A percentile compares a stretch with the other conserved stretches of the same genome.
Evolutionary conservation across 2,329 filamentous ascomycete species (phyloP).

Genomic region (Pseudocercospora eumusae): DNA sequence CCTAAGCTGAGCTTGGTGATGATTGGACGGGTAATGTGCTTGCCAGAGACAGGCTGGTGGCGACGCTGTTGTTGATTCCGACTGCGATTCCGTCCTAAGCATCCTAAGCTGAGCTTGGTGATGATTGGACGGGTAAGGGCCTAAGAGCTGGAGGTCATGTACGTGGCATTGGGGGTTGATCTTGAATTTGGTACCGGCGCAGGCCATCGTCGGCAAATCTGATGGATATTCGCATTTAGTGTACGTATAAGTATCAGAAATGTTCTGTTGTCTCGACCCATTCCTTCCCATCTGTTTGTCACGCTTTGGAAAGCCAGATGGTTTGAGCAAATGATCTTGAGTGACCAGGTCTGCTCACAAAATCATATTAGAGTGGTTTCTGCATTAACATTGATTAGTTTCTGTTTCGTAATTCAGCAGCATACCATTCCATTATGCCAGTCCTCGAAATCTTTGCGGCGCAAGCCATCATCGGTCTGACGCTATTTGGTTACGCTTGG

Average conservation of each 20-base stretch:
- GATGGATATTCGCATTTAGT: neutral
- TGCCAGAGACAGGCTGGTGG: slow-evolving; percentile 8
- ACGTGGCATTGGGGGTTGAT: neutral
- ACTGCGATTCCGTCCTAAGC: slow-evolving; percentile 2
- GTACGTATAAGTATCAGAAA: neutral
- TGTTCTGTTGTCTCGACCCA: neutral
- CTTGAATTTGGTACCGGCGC: neutral
- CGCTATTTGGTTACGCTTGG: neutral
- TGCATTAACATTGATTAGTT: neutral
- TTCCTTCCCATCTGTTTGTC: neutral
- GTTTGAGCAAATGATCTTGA: neutral
- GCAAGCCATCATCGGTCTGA: neutral
- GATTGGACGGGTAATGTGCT: too few species aligned
- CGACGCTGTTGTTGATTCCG: neutral
- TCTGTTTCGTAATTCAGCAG: neutral
- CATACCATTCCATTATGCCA: neutral
- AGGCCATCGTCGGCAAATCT: neutral
- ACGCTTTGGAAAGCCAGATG: neutral
- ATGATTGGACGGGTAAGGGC: neutral
- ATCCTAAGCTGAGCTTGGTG: neutral
- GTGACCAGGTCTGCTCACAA: neutral
- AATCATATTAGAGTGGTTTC: neutral
- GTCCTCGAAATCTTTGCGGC: neutral
- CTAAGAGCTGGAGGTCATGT: neutral
- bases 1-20: neutral